Evolutionary conservation across 176 grass and related monocot genomes (phyloP).

Genomic region (Sorghum bicolor): DNA sequence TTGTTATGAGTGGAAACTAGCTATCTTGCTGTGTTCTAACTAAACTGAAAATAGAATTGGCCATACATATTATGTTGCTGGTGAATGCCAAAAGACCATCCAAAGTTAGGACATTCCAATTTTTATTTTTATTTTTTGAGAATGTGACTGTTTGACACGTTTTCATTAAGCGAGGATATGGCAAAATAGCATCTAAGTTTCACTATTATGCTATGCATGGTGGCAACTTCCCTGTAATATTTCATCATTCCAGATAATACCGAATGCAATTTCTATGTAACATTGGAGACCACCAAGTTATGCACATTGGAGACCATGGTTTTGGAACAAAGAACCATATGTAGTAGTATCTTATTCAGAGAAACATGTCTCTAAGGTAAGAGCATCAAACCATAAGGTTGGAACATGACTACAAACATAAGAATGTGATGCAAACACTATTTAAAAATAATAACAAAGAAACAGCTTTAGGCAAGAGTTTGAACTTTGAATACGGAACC

Average conservation of each 20-base stretch:
- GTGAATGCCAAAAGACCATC: background rate
- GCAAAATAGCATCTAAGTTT: background rate
- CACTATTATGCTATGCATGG: background rate
- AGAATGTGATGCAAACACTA: background rate
- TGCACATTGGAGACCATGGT: background rate
- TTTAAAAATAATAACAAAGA: background rate
- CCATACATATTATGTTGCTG: background rate
- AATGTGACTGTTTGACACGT: too few species aligned
- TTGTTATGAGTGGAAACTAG: background rate
- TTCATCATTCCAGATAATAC: background rate
- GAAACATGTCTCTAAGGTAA: slow-evolving; percentile 16
- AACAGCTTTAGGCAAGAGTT: background rate
- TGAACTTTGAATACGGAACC: background rate
- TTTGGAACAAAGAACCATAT: slow-evolving; percentile 19
- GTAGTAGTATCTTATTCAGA: slow-evolving; percentile 24
- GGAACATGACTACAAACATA: background rate
- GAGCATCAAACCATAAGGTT: background rate
- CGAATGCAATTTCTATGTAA: background rate
- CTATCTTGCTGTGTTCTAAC: background rate
- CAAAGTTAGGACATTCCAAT: background rate
- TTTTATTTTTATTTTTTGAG: too few species aligned
- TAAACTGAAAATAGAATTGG: background rate
- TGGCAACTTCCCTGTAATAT: background rate
- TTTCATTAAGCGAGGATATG: background rate
- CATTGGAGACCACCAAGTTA: background rate